Base-by-base conservation (phyloP, 2,329 filamentous ascomycete species). In the Biscogniauxia sp. region DNA sequence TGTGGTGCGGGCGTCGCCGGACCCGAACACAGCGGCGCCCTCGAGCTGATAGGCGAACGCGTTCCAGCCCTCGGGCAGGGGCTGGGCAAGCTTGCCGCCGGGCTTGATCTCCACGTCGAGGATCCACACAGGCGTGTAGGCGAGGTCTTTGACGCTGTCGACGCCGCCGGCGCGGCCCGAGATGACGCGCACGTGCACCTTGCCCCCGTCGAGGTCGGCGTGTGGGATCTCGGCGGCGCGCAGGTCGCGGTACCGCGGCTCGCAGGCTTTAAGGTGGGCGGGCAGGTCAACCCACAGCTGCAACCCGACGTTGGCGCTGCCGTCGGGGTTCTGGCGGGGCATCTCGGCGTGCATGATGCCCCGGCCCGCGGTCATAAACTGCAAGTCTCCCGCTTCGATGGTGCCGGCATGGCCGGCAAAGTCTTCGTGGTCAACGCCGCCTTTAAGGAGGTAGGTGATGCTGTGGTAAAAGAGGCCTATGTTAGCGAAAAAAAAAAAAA, bases 51-150 rank as follows among this genome's bases (percentile, higher is more conserved):
- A 98, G 17, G 89, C 88, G 71, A 98, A 98, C 1, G 91, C 87
- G 74, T 96, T 97, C 92, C 93, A 98, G 26, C 88, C 89, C 63
- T 81, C 78, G 0, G 94, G 94, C 2, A 98, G 73, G 5, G 84
- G 76, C 78, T 98, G 94, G 20, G 80, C 82, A 66, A 98, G 80
- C 61, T 82, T 86, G 53, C 91, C 93, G 57, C 94, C 94, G 0
- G 93, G 93, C 69, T 86, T 79, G 57, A 98, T 85, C 20, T 85
- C 87, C 56, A 97, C 80, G 73, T 98, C 94, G 52, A 98, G 82
- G 64, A 97, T 82, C 94, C 94, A 98, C n/a, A 98, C 93, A 0
- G 95, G 95, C 1, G 94, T 98, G 77, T 98, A 97, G 15, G 94
- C 93, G 52, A 98, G 81, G 72, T 98, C 93, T 73, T 94, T 88